Conservation (phyloP, 2,329 filamentous ascomycete genomes). For the Epichloe hybrida region DNA sequence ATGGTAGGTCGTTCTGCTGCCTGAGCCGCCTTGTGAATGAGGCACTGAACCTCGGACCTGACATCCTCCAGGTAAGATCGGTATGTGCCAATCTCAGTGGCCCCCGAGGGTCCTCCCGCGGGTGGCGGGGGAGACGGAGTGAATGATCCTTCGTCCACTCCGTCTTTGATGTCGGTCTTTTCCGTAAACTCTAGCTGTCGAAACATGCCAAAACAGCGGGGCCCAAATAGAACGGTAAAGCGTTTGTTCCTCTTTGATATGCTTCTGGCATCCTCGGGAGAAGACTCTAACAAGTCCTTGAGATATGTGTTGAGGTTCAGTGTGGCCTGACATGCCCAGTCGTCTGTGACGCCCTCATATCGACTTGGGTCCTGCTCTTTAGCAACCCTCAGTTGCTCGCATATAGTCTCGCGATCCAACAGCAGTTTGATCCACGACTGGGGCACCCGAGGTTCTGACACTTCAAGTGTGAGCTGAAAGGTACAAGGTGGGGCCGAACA, state of each 20-base stretch:
- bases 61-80: constrained; percentile 37
- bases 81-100: constrained; percentile 26
- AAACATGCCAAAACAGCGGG: constrained; percentile 35
- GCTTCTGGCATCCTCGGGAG: constrained; percentile 23
- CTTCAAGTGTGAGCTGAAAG: constrained; percentile 30
- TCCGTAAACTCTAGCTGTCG: constrained; percentile 35
- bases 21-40: constrained; percentile 23
- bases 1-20: constrained; percentile 16
- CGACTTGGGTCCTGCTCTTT: constrained; percentile 32
- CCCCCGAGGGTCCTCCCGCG: constrained; percentile 17
- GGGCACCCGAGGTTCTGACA: constrained; percentile 35
- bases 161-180: constrained; percentile 22
- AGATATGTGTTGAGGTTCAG: constrained; percentile 37
- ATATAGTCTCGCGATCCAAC: constrained; percentile 31
- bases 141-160: constrained; percentile 25
- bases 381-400: constrained; percentile 24
- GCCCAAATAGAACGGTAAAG: constrained; percentile 39
- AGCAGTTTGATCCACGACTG: constrained; percentile 29
- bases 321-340: constrained; percentile 27
- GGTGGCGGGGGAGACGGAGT: constrained; percentile 22
- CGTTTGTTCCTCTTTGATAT: constrained; percentile 45
- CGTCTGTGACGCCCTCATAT: constrained; percentile 29
- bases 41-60: constrained; percentile 32
- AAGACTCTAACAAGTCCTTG: constrained; percentile 31
- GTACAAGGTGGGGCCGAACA: constrained; percentile 30